Evolutionary conservation across 805 yeast species (phyloP).

Genomic region (Saccharomyces eubayanus): DNA sequence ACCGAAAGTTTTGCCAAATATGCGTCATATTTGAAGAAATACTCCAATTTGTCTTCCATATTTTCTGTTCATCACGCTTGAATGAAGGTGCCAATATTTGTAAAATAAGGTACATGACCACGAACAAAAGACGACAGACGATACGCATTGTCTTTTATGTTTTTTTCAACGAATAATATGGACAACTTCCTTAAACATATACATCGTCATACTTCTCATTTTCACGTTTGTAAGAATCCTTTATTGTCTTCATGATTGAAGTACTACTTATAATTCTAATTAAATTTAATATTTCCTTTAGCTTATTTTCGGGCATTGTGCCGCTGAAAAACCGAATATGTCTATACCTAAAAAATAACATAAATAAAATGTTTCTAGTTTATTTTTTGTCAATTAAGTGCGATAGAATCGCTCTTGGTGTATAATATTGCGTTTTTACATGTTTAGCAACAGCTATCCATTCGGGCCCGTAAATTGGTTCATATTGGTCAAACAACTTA

Average conservation of each 20-base stretch:
- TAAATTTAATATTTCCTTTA: not conserved
- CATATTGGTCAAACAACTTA: conserved; percentile 34
- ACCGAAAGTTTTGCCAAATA: not conserved
- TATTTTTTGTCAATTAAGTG: not conserved
- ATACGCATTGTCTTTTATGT: not conserved
- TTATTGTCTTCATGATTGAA: not conserved
- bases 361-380: not conserved
- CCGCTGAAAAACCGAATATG: not conserved
- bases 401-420: not conserved
- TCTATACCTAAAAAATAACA: not conserved
- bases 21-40: not conserved
- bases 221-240: not conserved
- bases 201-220: not conserved
- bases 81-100: not conserved
- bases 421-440: conserved; percentile 37
- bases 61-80: no score
- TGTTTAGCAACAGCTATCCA: conserved; percentile 51
- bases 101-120: not conserved
- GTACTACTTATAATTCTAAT: not conserved
- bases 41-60: not conserved
- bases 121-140: not conserved
- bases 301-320: not conserved
- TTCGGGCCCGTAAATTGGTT: conserved; percentile 51
- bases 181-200: not conserved
- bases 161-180: not conserved